Base-by-base conservation (phyloP, 805 yeast genomes). In the Starmerella asiatica region DNA sequence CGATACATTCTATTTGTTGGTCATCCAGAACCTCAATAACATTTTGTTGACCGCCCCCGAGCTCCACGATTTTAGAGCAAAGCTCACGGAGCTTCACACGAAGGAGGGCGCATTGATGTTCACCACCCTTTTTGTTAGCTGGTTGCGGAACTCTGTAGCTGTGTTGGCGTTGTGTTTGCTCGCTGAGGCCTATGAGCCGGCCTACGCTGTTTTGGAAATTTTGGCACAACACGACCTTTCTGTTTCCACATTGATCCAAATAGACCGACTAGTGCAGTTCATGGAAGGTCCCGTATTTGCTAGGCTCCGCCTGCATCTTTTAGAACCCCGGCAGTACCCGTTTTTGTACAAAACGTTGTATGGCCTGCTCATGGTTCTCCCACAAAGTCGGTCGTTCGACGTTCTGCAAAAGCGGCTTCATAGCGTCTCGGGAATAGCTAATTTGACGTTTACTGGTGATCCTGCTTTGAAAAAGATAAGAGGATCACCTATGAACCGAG, bases 261-360 rank as follows among this genome's bases (percentile, higher is more conserved):
- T 91, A 37, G 98, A 91, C 61, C 71, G 85, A 21, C 64, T 91
- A 30, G 93, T 91, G 6, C 97, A 91, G 57, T 62, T 88, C 21
- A 64, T 91, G 14, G 98, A 91, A 58, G 79, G 93, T 2, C 97
- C 96, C 1, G 86, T 85, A 2, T 86, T 91, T 58, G 78, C 93
- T 6, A 76, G 80, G 51, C 67, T 86, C 47, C 70, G 98, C 43
- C 63, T 91, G 39, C 95, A 88, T 58, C 63, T 91, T n/a, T 63
- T 91, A 34, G 93, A 83, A 53, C 95, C 95, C 1, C 82, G 77
- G 35, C 73, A 70, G 46, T 70, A 80, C 55, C 93, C 93, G 1
- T 80, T 70, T 52, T 62, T 91, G 26, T 82, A 79, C 66, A 83
- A 84, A 55, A 81, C 94, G 38, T 68, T 91, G 23, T 91, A 84